Conservation (phyloP, 2,329 filamentous ascomycete genomes). For the Gremmenia infestans region DNA sequence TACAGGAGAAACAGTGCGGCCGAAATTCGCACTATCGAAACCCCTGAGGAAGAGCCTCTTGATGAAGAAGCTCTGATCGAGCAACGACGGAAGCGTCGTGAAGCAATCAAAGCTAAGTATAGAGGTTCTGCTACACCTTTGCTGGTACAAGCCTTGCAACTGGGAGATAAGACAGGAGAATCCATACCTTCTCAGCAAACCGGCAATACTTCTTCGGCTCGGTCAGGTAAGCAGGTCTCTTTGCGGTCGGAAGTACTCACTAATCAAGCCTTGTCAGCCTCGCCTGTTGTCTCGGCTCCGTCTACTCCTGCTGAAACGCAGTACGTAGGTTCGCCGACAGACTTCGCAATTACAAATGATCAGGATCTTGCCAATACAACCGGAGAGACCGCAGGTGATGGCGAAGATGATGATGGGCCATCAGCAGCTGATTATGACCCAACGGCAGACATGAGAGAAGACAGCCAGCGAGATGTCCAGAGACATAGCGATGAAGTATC, state of each 20-base stretch:
- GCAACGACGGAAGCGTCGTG: slow-evolving; percentile 75
- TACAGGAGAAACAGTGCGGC: slow-evolving; percentile 21
- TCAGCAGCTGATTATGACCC: slow-evolving; percentile 95
- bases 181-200: slow-evolving; percentile 27
- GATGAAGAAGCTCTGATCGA: slow-evolving; percentile 83
- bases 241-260: not conserved
- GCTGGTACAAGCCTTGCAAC: slow-evolving; percentile 56
- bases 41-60: slow-evolving; percentile 52
- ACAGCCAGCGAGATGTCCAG: slow-evolving; percentile 65
- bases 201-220: slow-evolving; percentile 19
- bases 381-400: slow-evolving; percentile 32
- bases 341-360: slow-evolving; percentile 61
- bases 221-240: slow-evolving; percentile 33
- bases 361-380: slow-evolving; percentile 61
- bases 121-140: slow-evolving; percentile 65
- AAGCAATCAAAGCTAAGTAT: slow-evolving; percentile 81
- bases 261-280: slow-evolving; percentile 21
- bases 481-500: slow-evolving; percentile 53
- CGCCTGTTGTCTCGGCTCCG: slow-evolving; percentile 33
- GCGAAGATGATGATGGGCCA: slow-evolving; percentile 60
- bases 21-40: slow-evolving; percentile 36
- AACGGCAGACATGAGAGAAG: slow-evolving; percentile 81
- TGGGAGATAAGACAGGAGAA: slow-evolving; percentile 30
- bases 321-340: slow-evolving; percentile 33
- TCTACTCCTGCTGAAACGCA: slow-evolving; percentile 25